Conservation (phyloP, 208 protist genomes). For the Wallacemonas sp. region DNA sequence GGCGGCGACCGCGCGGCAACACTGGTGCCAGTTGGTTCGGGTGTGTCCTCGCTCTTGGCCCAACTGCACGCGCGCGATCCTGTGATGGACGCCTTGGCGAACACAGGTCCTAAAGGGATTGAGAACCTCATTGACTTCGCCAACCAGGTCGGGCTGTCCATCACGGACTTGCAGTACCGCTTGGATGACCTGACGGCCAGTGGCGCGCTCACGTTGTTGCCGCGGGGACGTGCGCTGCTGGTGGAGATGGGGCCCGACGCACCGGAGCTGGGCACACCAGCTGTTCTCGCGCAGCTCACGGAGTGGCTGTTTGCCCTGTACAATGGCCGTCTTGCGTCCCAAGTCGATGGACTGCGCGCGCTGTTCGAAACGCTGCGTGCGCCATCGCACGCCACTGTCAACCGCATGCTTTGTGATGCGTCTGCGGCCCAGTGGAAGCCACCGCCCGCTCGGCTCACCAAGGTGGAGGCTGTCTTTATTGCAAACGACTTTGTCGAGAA, state of each 20-base stretch:
- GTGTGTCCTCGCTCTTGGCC: slow-evolving; percentile 50
- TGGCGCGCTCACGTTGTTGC: slow-evolving; percentile 34
- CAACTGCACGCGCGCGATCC: slow-evolving; percentile 65
- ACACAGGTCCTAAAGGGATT: slow-evolving; percentile 27
- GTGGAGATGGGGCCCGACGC: slow-evolving; percentile 32
- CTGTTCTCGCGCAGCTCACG: slow-evolving; percentile 25
- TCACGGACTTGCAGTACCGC: slow-evolving; percentile 61
- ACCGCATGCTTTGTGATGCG: slow-evolving; percentile 30
- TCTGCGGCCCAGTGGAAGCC: slow-evolving; percentile 39
- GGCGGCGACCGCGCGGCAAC: background rate
- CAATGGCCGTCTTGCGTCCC: slow-evolving; percentile 32
- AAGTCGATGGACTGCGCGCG: slow-evolving; percentile 37
- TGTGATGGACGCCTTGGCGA: slow-evolving; percentile 54
- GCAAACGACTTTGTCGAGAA: slow-evolving; percentile 87
- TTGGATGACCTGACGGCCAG: slow-evolving; percentile 53
- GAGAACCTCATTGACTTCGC: slow-evolving; percentile 56
- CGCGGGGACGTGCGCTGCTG: slow-evolving; percentile 20
- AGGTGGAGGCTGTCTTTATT: slow-evolving; percentile 65
- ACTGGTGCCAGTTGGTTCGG: slow-evolving; percentile 9
- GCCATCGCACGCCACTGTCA: slow-evolving; percentile 52
- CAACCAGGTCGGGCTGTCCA: slow-evolving; percentile 53
- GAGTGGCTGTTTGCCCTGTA: slow-evolving; percentile 30
- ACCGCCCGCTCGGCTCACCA: slow-evolving; percentile 36
- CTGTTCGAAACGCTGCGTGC: slow-evolving; percentile 58
- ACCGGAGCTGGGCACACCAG: slow-evolving; percentile 30